Evolutionary conservation across 2,329 filamentous ascomycete genomes (phyloP), one percentile per base, ranked within the genome.

Genomic region (Alternaria triticina): DNA sequence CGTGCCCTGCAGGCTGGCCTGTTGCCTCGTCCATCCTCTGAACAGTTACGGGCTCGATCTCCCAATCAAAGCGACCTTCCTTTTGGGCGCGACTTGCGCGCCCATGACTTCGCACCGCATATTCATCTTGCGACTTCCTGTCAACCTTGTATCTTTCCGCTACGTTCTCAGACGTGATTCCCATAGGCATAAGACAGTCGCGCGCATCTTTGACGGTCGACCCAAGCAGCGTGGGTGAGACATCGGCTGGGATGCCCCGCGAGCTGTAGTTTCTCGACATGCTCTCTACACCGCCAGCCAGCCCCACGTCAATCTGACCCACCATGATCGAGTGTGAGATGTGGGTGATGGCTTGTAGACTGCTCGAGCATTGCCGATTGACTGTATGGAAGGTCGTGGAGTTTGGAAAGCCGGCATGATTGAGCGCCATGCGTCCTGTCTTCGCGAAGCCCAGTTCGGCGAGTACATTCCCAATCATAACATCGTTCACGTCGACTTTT

Each of bases 131-230:
- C 75, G 84, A 83, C 76, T 93, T 89, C 65, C 96, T 88, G 6
- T 88, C 84, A 75, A 98, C 89, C 72, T 90, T 87, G 79, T 97
- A 98, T 82, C 97, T 94, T 57, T 89, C 88, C 70, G 91, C 93
- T 20, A 99, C 93, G 77, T 97, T 98, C 85, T 99, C 95, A 62
- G 91, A 95, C 2, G 96, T 98, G 87, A 97, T 96, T n/a, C 96
- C 95, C 96, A 99, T 99, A 65, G 95, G 91, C 86, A 94, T 88
- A 86, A 94, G 87, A 85, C 93, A 96, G 82, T 98, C 94, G 46
- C 83, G 82, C 0, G 94, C 88, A 77, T 97, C 93, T 78, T 94
- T 91, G 82, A 87, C 90, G 65, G 82, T 80, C 49, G 92, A 84
- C 60, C 97, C 88, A 59, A 90, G 87, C 65, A 91, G 88, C 78